Base-by-base conservation (phyloP, 75 land plant species). In the Pinus taeda region DNA sequence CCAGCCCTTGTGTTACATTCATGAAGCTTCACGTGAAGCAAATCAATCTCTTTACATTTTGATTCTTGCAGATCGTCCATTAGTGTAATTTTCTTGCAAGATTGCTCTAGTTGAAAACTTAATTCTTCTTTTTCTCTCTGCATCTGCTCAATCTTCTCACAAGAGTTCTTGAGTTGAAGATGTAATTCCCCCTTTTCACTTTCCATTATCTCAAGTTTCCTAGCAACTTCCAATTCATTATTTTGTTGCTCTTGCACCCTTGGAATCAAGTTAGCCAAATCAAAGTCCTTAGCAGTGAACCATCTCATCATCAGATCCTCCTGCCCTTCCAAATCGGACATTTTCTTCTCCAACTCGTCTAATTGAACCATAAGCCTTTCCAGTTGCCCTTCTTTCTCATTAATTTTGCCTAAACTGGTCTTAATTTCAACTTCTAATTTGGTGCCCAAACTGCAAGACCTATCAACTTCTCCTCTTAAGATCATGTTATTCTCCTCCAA, bases 221-320 rank as follows among this genome's bases (percentile, higher is more conserved):
- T 13, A 17, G 82, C n/a, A 49, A 81, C 74, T 45, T 70, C 57
- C 36, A 83, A 20, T n/a, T 76, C 55, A 74, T 70, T 73, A 55
- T 20, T 71, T 59, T 76, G 80, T 60, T 78, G 84, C 55, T 59
- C 6, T 59, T 88, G 86, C 57, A 90, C 37, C 65, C 88, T 86
- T 74, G 86, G 84, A 78, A 82, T 79, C 57, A 90, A 60, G 57
- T 59, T 5, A 58, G 79, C 79, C 76, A 90, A 84, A 45, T 90
- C 80, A 71, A 33, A 65, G 24, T 81, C 82, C 81, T 88, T 83
- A 55, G 81, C 49, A 59, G 84, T 76, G 15, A 84, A 90, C 78
- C 84, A 81, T n/a, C 62, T 65, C 75, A 88, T 74, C 90, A 90
- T 85, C 5, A 66, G 60, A 53, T 90, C 86, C 74, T 90, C 90